These are phyloP conservation scores for Lotmaria passim DNA, from an alignment of 208 protist genomes.

Conservation along the genomic window DNA sequence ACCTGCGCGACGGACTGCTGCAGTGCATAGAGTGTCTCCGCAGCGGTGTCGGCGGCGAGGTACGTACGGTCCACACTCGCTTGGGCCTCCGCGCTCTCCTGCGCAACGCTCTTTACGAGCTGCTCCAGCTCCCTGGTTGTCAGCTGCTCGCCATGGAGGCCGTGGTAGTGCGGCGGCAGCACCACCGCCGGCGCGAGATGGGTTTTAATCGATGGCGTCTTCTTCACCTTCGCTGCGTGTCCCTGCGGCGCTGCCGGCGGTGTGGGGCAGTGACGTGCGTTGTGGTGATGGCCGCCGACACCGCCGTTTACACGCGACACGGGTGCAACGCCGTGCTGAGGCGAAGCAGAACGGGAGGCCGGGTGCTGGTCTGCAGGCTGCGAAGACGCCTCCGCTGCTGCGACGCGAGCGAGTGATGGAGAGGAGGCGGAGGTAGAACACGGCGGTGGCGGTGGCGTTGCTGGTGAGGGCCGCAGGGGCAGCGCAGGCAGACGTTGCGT, in stretches of 20 bases:
- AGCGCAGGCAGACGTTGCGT: conserved; percentile 11
- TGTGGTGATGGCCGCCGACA: not conserved
- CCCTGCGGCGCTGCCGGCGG: not conserved
- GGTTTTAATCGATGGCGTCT: not conserved
- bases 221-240: conserved; percentile 2
- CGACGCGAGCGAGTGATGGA: too few species aligned
- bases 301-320: too few species aligned
- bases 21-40: conserved; percentile 42
- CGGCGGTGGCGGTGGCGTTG: not conserved
- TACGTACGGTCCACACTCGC: conserved; percentile 16
- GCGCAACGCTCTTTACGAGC: conserved; percentile 9
- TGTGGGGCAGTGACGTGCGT: not conserved
- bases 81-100: conserved; percentile 17
- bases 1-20: conserved; percentile 41
- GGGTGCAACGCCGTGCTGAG: not conserved
- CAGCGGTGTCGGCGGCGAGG: conserved; percentile 21
- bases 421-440: too few species aligned
- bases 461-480: not conserved
- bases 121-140: conserved; percentile 34
- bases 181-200: conserved; percentile 18
- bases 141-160: conserved; percentile 35
- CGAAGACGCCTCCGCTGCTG: not conserved
- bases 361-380: too few species aligned
- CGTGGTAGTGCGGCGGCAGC: conserved; percentile 33
- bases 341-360: too few species aligned